Base-by-base conservation (phyloP, 2,329 filamentous ascomycete genomes). In the Alternaria panax region DNA sequence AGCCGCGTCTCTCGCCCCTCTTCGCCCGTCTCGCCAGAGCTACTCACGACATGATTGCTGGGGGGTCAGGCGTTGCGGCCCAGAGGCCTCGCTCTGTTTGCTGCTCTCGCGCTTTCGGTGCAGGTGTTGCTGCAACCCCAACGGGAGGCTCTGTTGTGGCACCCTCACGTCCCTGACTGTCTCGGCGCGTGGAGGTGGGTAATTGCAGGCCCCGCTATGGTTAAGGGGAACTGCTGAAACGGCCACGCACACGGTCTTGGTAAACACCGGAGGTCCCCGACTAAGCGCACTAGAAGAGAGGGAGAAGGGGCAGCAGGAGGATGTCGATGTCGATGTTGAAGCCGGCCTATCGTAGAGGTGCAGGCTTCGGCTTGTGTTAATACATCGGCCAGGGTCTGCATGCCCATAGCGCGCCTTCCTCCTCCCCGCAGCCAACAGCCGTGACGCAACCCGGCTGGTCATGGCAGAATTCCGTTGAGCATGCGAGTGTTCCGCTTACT, bases 11-110 rank as follows among this genome's bases (percentile, higher is more conserved):
- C 62, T 60, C 59, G 52, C 59, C 59, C 40, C 51, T 48, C 53
- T 27, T 48, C 32, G 16, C 27, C 58, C 18, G 9, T 22, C 48
- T 40, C 41, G 42, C 54, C 27, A 43, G 38, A 51, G 47, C 57
- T 53, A 78, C 77, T 67, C 71, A 79, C 76, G 76, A 73, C 77
- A 79, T 79, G 74, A 51, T 73, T 73, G 70, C 73, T 59, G 70
- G 62, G 22, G 57, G 43, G 51, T 67, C 61, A 66, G 57, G 67
- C 65, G 67, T 69, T 68, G 69, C 64, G 75, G 76, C 77, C 77
- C 72, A 68, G 64, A 67, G 75, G 76, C 75, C 71, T 71, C 72
- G 65, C 66, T 69, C 60, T 59, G 52, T 48, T 54, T 63, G 62
- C 63, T 63, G 59, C 65, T 63, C 66, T 56, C 62, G 62, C 65